These are phyloP conservation scores for Fusarium mangiferae DNA, from an alignment of 2,329 filamentous ascomycete genomes.

Conservation along the genomic window DNA sequence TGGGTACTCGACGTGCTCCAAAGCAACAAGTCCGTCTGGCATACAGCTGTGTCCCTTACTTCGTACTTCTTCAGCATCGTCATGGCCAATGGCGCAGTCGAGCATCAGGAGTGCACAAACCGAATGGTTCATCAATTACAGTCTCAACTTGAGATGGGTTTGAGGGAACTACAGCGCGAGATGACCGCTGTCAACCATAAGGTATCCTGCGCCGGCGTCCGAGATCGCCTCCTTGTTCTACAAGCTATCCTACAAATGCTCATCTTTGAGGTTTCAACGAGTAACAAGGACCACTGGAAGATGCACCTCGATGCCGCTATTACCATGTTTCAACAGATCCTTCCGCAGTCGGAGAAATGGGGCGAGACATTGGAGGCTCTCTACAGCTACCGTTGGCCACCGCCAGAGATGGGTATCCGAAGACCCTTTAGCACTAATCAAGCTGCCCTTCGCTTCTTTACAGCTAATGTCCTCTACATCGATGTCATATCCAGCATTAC, in stretches of 20 bases:
- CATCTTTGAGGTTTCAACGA: slow-evolving; percentile 61
- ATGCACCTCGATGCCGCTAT: slow-evolving; percentile 62
- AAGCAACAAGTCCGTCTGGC: slow-evolving; percentile 66
- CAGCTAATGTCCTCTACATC: slow-evolving; percentile 58
- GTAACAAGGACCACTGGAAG: slow-evolving; percentile 60
- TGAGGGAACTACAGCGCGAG: slow-evolving; percentile 57
- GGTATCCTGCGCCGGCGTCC: slow-evolving; percentile 44
- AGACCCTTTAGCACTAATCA: slow-evolving; percentile 58
- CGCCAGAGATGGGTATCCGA: slow-evolving; percentile 45
- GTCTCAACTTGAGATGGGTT: slow-evolving; percentile 56
- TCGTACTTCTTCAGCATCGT: slow-evolving; percentile 66
- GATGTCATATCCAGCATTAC: slow-evolving; percentile 63
- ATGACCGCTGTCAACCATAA: slow-evolving; percentile 51
- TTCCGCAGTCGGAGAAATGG: slow-evolving; percentile 53
- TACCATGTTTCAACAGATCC: slow-evolving; percentile 59
- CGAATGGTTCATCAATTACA: slow-evolving; percentile 54
- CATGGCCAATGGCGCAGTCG: slow-evolving; percentile 48
- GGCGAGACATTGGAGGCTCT: slow-evolving; percentile 48
- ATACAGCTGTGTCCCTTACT: slow-evolving; percentile 65
- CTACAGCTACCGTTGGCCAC: slow-evolving; percentile 49
- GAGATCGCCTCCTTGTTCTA: slow-evolving; percentile 54
- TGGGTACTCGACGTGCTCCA: slow-evolving; percentile 69
- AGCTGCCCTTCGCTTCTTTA: slow-evolving; percentile 59
- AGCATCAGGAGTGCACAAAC: slow-evolving; percentile 49
- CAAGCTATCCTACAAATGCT: slow-evolving; percentile 64